Conservation (phyloP, 805 yeast genomes). For the Millerago galiae region DNA sequence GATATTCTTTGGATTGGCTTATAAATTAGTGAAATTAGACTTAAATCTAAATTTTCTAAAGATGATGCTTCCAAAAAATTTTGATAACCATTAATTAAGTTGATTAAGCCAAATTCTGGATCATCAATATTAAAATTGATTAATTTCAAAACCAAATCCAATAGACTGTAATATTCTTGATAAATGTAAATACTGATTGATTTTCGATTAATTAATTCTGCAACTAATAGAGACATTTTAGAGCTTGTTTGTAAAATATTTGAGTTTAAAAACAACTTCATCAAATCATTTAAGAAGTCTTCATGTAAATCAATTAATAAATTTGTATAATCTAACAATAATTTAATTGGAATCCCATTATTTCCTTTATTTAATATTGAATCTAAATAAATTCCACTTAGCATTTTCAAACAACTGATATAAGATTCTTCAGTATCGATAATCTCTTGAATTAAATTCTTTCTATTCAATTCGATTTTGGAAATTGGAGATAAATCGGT, state of each 20-base stretch:
- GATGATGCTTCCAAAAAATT: constrained; percentile 37
- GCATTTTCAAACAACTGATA: constrained; percentile 36
- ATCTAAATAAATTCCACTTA: constrained; percentile 38
- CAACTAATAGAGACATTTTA: constrained; percentile 5
- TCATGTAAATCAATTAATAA: constrained; percentile 29
- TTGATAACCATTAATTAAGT: constrained; percentile 27
- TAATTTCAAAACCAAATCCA: constrained; percentile 28
- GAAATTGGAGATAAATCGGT: constrained; percentile 13
- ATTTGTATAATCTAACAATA: constrained; percentile 25
- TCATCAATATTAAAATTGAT: constrained; percentile 25
- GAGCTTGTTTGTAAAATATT: no score
- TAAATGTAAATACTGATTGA: constrained; percentile 26
- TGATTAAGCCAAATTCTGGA: constrained; percentile 16
- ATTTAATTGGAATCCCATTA: constrained; percentile 30
- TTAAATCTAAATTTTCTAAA: constrained; percentile 36
- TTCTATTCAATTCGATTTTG: constrained; percentile 17
- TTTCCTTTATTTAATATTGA: constrained; percentile 28
- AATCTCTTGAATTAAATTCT: constrained; percentile 38
- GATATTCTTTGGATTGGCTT: constrained; percentile 45
- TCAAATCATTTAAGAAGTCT: constrained; percentile 24
- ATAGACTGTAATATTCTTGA: constrained; percentile 29
- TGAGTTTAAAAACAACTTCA: constrained; percentile 3
- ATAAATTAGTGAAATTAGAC: constrained; percentile 47
- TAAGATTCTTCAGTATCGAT: constrained; percentile 42
- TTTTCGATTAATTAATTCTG: constrained; percentile 17